Percentiles rank a stretch among this genome's conserved stretches.
Conservation (phyloP, 1,284 basidiomycete genomes). For the Thelephora terrestris region DNA sequence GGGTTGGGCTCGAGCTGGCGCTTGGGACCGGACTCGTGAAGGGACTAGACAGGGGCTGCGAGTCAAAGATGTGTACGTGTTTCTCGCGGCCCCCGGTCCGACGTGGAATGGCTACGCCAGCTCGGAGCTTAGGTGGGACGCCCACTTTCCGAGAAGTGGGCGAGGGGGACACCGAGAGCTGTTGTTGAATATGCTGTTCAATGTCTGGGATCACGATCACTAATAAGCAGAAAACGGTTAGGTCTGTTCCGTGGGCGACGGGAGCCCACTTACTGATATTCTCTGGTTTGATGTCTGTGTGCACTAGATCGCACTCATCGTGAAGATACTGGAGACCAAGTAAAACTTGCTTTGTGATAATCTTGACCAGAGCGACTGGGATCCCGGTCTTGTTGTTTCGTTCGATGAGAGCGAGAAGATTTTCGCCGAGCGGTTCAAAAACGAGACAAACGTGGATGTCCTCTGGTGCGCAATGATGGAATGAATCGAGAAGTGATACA, state of each 20-base stretch:
- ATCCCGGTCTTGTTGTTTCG: constrained; percentile 83
- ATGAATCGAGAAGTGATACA: constrained; percentile 84
- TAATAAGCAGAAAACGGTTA: constrained; percentile 17
- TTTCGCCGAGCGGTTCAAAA: constrained; percentile 87
- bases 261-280: constrained; percentile 66
- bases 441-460: constrained; percentile 83
- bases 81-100: constrained; percentile 38
- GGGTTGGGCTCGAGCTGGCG: constrained; percentile 31
- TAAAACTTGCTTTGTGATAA: constrained; percentile 76
- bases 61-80: constrained; percentile 70
- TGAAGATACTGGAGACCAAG: constrained; percentile 88
- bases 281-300: constrained; percentile 88
- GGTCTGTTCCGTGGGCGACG: neutral
- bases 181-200: constrained; percentile 56
- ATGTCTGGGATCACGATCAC: constrained; percentile 72
- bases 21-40: constrained; percentile 24
- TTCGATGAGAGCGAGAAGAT: constrained; percentile 75
- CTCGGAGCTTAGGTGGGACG: constrained; percentile 45
- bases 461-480: constrained; percentile 55
- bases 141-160: constrained; percentile 64
- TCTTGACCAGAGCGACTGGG: constrained; percentile 68
- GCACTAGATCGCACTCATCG: constrained; percentile 81
- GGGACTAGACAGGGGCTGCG: constrained; percentile 53
- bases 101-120: constrained; percentile 48
- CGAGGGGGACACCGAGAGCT: constrained; percentile 53